phyloP scores from a whole-genome alignment of 2,329 filamentous ascomycete genomes.

The Alternaria longipes region DNA sequence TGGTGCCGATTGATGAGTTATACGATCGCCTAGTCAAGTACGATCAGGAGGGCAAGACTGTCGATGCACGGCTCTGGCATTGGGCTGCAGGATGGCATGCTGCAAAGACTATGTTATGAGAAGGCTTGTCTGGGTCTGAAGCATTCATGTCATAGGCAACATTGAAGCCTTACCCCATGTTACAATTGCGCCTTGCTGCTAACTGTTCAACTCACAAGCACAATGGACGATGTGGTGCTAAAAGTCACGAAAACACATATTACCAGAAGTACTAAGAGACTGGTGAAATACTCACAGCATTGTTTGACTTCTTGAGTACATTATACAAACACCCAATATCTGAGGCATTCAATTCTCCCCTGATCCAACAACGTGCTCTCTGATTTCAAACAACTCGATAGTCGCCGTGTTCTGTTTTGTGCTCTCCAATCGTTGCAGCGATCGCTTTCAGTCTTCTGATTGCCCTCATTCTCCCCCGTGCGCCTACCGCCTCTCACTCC shows the following conservation, averaged over 20 bases:
- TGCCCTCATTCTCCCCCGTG: background rate
- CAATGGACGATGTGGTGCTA: background rate
- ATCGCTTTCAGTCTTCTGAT: background rate
- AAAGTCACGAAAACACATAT: background rate
- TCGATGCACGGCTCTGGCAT: slow-evolving; percentile 68
- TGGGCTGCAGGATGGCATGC: slow-evolving; percentile 68
- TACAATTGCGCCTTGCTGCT: background rate
- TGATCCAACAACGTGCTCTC: background rate
- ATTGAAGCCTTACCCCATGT: background rate
- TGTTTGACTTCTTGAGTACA: background rate
- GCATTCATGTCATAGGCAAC: background rate
- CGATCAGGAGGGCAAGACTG: slow-evolving; percentile 59
- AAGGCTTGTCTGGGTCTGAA: background rate
- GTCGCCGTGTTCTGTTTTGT: background rate
- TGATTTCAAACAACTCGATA: background rate
- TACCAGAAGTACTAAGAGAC: background rate
- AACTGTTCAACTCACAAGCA: background rate
- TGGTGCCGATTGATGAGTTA: slow-evolving; percentile 65
- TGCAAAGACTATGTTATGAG: slow-evolving; percentile 45
- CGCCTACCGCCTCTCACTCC: background rate
- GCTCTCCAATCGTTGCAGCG: background rate
- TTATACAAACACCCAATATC: background rate
- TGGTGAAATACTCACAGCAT: background rate
- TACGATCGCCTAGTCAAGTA: slow-evolving; percentile 63
- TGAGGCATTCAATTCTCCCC: background rate